Percentiles rank a stretch among this genome's conserved stretches.
These are phyloP conservation scores for Datura wrightii DNA, from an alignment of 257 asterid species.

Conservation along the genomic window DNA sequence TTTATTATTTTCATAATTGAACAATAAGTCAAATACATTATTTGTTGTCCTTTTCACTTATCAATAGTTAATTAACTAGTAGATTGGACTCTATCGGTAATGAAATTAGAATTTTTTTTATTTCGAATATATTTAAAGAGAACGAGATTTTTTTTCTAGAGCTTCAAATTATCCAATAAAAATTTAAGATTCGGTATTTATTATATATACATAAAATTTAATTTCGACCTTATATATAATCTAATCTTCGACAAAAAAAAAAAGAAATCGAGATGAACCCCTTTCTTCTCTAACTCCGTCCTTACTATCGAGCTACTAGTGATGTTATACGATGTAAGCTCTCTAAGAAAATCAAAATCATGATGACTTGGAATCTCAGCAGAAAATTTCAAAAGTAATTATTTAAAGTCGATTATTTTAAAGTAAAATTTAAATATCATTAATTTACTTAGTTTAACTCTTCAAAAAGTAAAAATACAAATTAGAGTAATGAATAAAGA, in stretches of 20 bases:
- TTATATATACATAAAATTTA: too few relatives aligned
- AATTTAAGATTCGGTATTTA: too few relatives aligned
- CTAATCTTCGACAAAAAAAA: too few relatives aligned
- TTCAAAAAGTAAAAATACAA: neutral
- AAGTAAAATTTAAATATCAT: neutral
- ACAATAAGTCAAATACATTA: neutral
- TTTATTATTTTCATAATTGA: neutral
- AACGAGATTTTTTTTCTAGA: neutral
- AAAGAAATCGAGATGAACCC: neutral
- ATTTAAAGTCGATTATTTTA: neutral
- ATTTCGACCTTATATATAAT: too few relatives aligned
- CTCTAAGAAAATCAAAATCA: too few relatives aligned
- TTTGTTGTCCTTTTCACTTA: neutral
- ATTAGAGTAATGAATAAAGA: neutral
- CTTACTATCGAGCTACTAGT: neutral
- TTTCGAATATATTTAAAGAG: neutral
- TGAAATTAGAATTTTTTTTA: accelerated
- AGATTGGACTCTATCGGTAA: neutral
- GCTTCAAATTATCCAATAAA: too few relatives aligned
- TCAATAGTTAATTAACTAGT: neutral
- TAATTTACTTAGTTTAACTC: neutral
- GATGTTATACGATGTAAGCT: neutral
- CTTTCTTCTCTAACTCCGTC: neutral
- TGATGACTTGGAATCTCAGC: neutral
- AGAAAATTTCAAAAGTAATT: neutral